Evolutionary conservation across 2,329 filamentous ascomycete species (phyloP), one percentile per base, ranked within the genome.

Genomic region (Geosmithia flava): DNA sequence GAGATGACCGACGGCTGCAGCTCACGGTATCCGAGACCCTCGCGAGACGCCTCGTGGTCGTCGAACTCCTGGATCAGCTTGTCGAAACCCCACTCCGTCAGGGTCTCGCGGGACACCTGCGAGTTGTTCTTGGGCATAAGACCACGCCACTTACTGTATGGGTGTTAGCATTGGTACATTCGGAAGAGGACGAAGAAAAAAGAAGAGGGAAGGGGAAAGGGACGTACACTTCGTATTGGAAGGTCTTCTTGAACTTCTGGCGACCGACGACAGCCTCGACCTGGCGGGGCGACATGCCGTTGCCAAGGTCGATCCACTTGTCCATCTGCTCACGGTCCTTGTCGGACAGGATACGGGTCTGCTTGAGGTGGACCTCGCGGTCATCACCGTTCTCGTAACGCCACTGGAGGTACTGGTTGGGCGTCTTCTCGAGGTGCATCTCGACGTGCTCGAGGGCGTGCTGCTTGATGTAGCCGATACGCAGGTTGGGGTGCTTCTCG

Each of bases 391-490:
- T 88, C 59, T 87, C 87, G 63, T 97, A 98, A 59, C 93, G 87
- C 93, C 93, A 98, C 69, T 97, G 93, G 33, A 98, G 78, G 62
- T 98, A 98, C 69, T 98, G 93, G 65, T 95, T 97, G 41, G 93
- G 93, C 0, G 93, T 98, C 80, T 98, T 98, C 69, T 98, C 93
- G 57, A 97, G 74, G 62, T 98, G 93, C 91, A 96, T 95, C 70
- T 98, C 91, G 11, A 98, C 93, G 79, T 98, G 93, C 74, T 98
- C 93, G 13, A 98, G 77, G 43, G 93, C 93, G 67, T 98, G 93
- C 72, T 98, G 93, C 74, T 97, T 97, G 73, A 98, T 97, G 74
- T 98, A 98, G 48, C 93, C 93, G 59, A 98, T 96, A 75, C 93
- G 90, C 61, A 98, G 71, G 66, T 98, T 98, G 56, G 93, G 93